Percentiles rank a stretch among this genome's conserved stretches.
phyloP scores from a whole-genome alignment of 2,329 filamentous ascomycete species.

The Rhinocladiella similis region DNA sequence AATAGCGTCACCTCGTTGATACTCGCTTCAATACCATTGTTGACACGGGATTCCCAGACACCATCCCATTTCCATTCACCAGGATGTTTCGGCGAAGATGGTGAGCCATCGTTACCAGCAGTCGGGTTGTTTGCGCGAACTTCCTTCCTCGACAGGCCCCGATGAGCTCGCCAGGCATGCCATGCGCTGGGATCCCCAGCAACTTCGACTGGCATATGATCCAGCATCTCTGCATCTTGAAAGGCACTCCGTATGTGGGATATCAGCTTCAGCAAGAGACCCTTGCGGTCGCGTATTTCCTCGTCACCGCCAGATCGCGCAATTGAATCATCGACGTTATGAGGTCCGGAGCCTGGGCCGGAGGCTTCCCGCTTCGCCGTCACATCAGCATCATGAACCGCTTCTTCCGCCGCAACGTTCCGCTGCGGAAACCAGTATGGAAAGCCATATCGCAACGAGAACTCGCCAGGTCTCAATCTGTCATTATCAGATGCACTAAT shows the following conservation, averaged over 20 bases:
- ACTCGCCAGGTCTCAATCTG: constrained; percentile 80
- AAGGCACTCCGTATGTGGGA: constrained; percentile 82
- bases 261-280: constrained; percentile 41
- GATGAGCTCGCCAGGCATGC: constrained; percentile 85
- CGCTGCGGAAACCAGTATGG: constrained; percentile 75
- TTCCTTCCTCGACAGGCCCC: constrained; percentile 41
- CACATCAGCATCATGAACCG: constrained; percentile 27
- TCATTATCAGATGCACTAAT: constrained; percentile 83
- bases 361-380: constrained; percentile 41
- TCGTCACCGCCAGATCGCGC: background rate
- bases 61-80: constrained; percentile 98
- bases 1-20: constrained; percentile 78
- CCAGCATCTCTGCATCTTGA: constrained; percentile 72
- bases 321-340: background rate
- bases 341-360: background rate
- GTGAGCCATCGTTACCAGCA: constrained; percentile 9
- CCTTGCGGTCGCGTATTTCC: constrained; percentile 4
- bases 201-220: constrained; percentile 75
- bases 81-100: constrained; percentile 49
- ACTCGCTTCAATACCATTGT: constrained; percentile 73
- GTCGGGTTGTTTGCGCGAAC: constrained; percentile 10
- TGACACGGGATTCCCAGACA: constrained; percentile 89
- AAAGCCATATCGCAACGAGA: constrained; percentile 88
- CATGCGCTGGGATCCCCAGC: constrained; percentile 90
- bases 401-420: background rate